Base-by-base conservation (phyloP, 768 basidiomycete species). In the Kwoniella dejecticola region DNA sequence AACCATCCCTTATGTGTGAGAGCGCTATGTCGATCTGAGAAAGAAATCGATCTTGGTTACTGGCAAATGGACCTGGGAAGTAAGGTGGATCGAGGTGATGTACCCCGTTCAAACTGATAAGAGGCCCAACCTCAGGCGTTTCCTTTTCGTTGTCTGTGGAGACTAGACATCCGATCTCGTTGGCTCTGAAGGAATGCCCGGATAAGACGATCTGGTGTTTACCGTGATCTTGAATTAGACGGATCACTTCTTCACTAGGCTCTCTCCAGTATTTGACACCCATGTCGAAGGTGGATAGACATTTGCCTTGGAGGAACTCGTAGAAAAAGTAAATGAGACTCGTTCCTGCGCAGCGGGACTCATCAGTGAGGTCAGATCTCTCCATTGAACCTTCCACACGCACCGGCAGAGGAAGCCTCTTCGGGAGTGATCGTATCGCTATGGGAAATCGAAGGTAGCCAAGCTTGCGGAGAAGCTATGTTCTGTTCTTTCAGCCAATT, bases 51-150 rank as follows among this genome's bases (percentile, higher is more conserved):
- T 62, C 64, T 53, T 47, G 29, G 7, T 11, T 33, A 7, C 27
- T 58, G 23, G 19, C 12, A 30, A 62, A 62, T 10, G 60, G 64
- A 29, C 64, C 64, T 13, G 49, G 33, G 19, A 66, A 44, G 27
- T 62, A 58, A 8, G 64, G 64, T 6, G 60, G 50, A 12, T 40
- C 17, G 10, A 52, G 52, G 17, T 11, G 26, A 40, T 33, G 6
- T 12, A 56, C 10, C 7, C 15, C 7, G 7, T 15, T 11, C 12
- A 13, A 17, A 21, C 26, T 48, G 13, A 52, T n/a, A 2, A 47
- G 10, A 3, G 52, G 60, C n/a, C 52, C 52, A 3, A 62, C 29
- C 21, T 23, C 17, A 56, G 36, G 2, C 30, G 7, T 13, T 21
- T 24, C 15, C 26, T 36, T 11, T 11, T 42, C 11, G 6, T 19